These are phyloP conservation scores for Nigrospora oryzae DNA, from an alignment of 2,329 filamentous ascomycete species.

Conservation along the genomic window DNA sequence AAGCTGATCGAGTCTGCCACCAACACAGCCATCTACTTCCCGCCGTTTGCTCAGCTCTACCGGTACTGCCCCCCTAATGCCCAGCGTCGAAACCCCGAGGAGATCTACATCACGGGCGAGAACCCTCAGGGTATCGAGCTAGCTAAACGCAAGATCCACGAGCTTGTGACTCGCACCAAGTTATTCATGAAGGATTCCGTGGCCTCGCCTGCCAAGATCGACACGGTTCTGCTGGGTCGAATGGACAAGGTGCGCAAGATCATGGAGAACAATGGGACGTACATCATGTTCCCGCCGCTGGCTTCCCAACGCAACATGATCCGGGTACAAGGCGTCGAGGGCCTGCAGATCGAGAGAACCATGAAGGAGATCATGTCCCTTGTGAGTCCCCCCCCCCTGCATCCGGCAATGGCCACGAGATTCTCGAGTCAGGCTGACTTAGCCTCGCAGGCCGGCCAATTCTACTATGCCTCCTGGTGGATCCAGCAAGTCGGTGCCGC, in stretches of 20 bases:
- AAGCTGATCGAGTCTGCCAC: conserved; percentile 95
- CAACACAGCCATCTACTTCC: conserved; percentile 96
- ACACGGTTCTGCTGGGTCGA: conserved; percentile 83
- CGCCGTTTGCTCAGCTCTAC: conserved; percentile 85
- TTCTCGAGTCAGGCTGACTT: conserved; percentile 12
- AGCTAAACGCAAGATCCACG: conserved; percentile 86
- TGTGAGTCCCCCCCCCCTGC: conserved; percentile 40
- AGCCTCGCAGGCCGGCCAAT: conserved; percentile 69
- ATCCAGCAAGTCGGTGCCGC: conserved; percentile 68
- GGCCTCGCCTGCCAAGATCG: conserved; percentile 85
- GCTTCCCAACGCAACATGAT: conserved; percentile 79
- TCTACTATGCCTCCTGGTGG: conserved; percentile 96
- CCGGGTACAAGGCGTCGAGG: conserved; percentile 86
- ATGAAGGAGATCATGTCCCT: conserved; percentile 93
- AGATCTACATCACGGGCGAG: conserved; percentile 93
- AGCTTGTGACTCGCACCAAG: conserved; percentile 72
- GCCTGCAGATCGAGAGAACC: conserved; percentile 88
- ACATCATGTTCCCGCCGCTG: conserved; percentile 83
- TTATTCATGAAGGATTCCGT: conserved; percentile 87
- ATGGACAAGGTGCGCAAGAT: conserved; percentile 97
- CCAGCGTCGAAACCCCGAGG: conserved; percentile 71
- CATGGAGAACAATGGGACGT: conserved; percentile 91
- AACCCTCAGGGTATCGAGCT: conserved; percentile 74
- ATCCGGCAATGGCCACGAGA: background rate
- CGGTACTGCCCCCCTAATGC: conserved; percentile 81